Percentiles rank a stretch among this genome's conserved stretches.
phyloP scores from a whole-genome alignment of 106 monocot species.

The Chionographis japonica region DNA sequence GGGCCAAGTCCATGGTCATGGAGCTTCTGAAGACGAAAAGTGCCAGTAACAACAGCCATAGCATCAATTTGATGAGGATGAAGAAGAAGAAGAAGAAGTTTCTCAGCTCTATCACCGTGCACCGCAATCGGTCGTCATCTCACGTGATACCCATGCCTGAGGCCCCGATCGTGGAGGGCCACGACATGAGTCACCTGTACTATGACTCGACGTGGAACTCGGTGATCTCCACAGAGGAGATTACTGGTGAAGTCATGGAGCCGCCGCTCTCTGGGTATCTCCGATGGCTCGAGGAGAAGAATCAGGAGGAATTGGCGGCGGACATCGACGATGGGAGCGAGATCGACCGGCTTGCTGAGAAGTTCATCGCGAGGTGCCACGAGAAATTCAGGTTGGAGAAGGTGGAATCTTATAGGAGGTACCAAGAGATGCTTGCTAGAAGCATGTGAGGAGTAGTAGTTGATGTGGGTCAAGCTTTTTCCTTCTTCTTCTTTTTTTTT shows the following conservation, averaged over 20 bases:
- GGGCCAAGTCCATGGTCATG: constrained; percentile 28
- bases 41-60: background rate
- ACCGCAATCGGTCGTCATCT: constrained; percentile 32
- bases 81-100: constrained; percentile 19
- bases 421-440: constrained; percentile 86
- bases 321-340: constrained; percentile 24
- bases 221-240: constrained; percentile 13
- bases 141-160: constrained; percentile 42
- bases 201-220: constrained; percentile 67
- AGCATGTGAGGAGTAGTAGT: constrained; percentile 32
- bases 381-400: constrained; percentile 92
- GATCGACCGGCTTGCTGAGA: constrained; percentile 75
- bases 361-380: constrained; percentile 77
- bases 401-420: constrained; percentile 86
- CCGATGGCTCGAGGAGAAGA: constrained; percentile 61
- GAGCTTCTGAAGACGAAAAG: constrained; percentile 27
- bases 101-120: constrained; percentile 14
- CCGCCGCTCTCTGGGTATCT: constrained; percentile 47
- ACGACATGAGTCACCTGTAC: constrained; percentile 13
- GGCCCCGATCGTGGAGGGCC: constrained; percentile 9
- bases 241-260: constrained; percentile 5
- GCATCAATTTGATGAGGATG: constrained; percentile 7
- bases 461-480: background rate
- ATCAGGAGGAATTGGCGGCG: background rate
- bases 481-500: background rate